Percentiles rank a stretch among this genome's conserved stretches.
Evolutionary conservation across 1,284 basidiomycete species (phyloP).

Genomic region (Rhodotorula sp.): DNA sequence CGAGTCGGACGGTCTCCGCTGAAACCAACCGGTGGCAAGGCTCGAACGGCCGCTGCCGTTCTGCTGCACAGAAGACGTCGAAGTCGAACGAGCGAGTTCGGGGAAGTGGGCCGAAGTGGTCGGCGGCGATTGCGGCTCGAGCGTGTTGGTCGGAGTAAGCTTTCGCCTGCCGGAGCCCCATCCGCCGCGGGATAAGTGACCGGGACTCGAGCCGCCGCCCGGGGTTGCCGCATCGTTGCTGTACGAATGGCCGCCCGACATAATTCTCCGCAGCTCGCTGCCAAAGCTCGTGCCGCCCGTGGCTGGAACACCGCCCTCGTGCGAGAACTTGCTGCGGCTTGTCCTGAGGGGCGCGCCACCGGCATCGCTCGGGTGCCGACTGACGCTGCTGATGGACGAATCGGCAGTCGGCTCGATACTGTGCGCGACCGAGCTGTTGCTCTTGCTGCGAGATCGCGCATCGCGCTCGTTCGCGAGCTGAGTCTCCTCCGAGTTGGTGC

Average conservation of each 20-base stretch:
- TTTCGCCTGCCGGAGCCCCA: constrained; percentile 24
- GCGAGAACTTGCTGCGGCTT: constrained; percentile 13
- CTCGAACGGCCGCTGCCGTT: not conserved
- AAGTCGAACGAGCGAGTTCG: constrained; percentile 29
- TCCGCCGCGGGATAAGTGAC: constrained; percentile 16
- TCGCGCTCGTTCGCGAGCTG: constrained; percentile 3
- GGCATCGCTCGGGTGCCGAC: constrained; percentile 31
- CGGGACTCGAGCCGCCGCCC: constrained; percentile 8
- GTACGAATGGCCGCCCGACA: constrained; percentile 19
- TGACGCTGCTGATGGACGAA: constrained; percentile 6
- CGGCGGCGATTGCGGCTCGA: constrained; percentile 4
- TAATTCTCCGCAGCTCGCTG: constrained; percentile 30
- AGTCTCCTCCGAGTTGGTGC: constrained; percentile 13
- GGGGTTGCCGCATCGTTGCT: not conserved
- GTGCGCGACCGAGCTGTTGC: constrained; percentile 33
- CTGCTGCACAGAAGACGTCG: constrained; percentile 24
- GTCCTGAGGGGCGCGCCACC: not conserved
- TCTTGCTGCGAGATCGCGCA: constrained; percentile 31
- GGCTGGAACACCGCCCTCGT: constrained; percentile 16
- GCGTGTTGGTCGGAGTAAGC: constrained; percentile 2
- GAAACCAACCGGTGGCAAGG: constrained; percentile 18
- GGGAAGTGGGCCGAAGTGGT: constrained; percentile 13
- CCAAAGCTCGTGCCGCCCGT: constrained; percentile 1
- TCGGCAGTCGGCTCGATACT: not conserved
- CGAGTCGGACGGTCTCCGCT: constrained; percentile 14